These are phyloP conservation scores for Waltiozyma solani DNA, from an alignment of 1,139 yeast genomes.

Conservation along the genomic window DNA sequence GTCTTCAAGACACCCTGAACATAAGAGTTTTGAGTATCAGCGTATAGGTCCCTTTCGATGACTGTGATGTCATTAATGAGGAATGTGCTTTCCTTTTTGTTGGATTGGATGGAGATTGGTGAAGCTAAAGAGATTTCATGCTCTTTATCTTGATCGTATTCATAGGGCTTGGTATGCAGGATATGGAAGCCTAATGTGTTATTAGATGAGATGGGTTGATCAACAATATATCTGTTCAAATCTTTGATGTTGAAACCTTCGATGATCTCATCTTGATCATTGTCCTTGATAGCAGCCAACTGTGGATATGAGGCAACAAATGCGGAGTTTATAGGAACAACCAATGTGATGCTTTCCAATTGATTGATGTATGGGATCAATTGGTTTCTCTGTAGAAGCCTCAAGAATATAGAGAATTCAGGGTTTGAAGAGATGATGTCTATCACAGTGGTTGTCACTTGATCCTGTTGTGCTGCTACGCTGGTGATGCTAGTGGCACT, in stretches of 20 bases:
- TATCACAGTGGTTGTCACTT: constrained; percentile 37
- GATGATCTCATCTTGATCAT: constrained; percentile 1
- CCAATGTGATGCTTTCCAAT: constrained; percentile 56
- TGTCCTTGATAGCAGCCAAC: not conserved
- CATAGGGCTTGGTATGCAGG: constrained; percentile 13
- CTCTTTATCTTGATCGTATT: constrained; percentile 1
- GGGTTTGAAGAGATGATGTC: constrained; percentile 69
- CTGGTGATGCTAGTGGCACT: no score
- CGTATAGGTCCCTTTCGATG: constrained; percentile 53
- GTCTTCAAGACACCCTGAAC: constrained; percentile 59
- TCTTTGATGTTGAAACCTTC: constrained; percentile 5
- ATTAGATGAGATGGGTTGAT: constrained; percentile 18
- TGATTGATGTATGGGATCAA: constrained; percentile 60
- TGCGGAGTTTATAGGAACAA: constrained; percentile 87
- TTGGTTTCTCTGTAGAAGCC: constrained; percentile 56
- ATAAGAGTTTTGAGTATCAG: constrained; percentile 60
- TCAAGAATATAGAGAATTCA: constrained; percentile 62
- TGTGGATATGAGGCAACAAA: constrained; percentile 27
- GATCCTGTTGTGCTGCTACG: constrained; percentile 1
- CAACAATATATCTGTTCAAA: constrained; percentile 21
- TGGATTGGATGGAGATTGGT: constrained; percentile 12
- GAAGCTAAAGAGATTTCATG: not conserved
- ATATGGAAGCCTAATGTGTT: constrained; percentile 21
- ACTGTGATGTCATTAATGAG: constrained; percentile 42
- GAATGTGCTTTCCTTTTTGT: constrained; percentile 11